These are phyloP conservation scores for Cicer pinnatifidum DNA, from an alignment of 306 rosid genomes.

Conservation along the genomic window DNA sequence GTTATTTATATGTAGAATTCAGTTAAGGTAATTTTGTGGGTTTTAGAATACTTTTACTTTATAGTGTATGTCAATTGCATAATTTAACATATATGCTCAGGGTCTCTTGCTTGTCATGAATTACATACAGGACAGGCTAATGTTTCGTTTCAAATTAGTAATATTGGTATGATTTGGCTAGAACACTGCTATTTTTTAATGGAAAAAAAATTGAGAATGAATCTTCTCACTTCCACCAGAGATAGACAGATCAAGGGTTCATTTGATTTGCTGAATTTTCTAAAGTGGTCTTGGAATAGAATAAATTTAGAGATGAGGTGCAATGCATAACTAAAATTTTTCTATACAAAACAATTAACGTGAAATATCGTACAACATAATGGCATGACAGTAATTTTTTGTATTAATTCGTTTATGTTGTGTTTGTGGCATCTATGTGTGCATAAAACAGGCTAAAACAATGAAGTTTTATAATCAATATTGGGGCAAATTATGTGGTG, in stretches of 20 bases:
- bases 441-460: neutral
- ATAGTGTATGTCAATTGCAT: neutral
- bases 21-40: constrained; percentile 34
- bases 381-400: neutral
- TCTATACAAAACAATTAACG: too few relatives aligned
- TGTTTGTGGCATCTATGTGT: neutral
- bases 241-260: too few relatives aligned
- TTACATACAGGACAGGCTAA: neutral
- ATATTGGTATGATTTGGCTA: neutral
- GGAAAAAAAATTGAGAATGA: neutral
- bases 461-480: too few relatives aligned
- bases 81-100: neutral
- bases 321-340: neutral
- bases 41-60: neutral
- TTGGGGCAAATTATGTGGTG: too few relatives aligned
- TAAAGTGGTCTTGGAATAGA: neutral
- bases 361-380: neutral
- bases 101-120: neutral
- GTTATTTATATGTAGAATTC: constrained; percentile 49
- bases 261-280: too few relatives aligned
- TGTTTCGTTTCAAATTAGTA: neutral
- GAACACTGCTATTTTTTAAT: neutral
- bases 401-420: neutral
- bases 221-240: neutral
- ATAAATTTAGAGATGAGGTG: neutral